These are phyloP conservation scores for Eucalyptus polybractea DNA, from an alignment of 345 rosid genomes.

Conservation along the genomic window DNA sequence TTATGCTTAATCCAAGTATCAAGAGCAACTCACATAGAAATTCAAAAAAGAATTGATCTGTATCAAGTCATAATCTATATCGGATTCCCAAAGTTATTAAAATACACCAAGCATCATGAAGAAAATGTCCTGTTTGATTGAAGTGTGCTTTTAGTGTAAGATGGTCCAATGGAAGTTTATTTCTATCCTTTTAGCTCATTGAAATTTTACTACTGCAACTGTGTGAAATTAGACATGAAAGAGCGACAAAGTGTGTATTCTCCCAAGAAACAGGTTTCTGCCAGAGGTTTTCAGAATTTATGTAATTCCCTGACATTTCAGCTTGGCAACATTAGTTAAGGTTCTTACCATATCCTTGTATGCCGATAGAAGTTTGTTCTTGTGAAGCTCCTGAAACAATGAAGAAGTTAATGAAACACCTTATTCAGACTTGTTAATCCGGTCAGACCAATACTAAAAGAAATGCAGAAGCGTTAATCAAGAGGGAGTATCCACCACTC, in stretches of 20 bases:
- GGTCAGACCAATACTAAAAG: neutral
- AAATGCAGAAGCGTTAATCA: neutral
- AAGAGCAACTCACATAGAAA: neutral
- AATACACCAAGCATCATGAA: neutral
- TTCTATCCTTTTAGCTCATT: neutral
- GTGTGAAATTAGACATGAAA: neutral
- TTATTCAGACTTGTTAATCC: neutral
- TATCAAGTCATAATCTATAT: neutral
- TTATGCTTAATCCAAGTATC: neutral
- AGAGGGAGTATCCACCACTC: neutral
- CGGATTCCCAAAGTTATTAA: neutral
- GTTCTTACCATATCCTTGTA: conserved; percentile 71
- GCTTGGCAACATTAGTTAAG: neutral
- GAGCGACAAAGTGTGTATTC: neutral
- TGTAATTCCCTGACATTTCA: neutral
- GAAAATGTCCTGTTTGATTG: neutral
- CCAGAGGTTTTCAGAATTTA: neutral
- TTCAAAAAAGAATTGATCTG: neutral
- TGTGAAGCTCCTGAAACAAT: conserved; percentile 35
- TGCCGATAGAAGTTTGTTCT: conserved; percentile 41
- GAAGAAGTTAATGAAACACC: neutral
- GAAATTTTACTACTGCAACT: neutral
- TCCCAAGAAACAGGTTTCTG: neutral
- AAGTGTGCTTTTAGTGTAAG: neutral
- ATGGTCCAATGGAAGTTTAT: neutral